Evolutionary conservation across 306 rosid genomes (phyloP).

Genomic region (Pyrus betulifolia): DNA sequence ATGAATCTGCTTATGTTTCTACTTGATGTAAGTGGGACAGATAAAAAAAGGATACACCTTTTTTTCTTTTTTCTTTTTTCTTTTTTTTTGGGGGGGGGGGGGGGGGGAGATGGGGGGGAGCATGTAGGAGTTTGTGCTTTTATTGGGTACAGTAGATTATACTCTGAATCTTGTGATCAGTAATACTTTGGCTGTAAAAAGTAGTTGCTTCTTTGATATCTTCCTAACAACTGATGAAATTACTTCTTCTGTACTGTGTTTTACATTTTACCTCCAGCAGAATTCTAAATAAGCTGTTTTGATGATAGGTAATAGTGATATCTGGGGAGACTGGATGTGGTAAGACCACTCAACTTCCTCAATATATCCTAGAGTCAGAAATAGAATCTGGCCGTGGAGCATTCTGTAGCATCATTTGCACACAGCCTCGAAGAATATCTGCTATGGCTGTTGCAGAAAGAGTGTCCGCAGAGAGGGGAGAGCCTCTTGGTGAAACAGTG

Average conservation of each 20-base stretch:
- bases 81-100: neutral
- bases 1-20: neutral
- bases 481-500: slow-evolving; percentile 50
- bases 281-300: neutral
- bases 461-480: slow-evolving; percentile 55
- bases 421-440: slow-evolving; percentile 55
- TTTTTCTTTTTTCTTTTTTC: neutral
- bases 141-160: neutral
- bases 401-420: slow-evolving; percentile 50
- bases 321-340: slow-evolving; percentile 68
- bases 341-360: slow-evolving; percentile 61
- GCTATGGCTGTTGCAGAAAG: slow-evolving; percentile 55
- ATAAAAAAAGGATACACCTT: neutral
- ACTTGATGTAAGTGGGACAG: neutral
- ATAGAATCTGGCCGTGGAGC: slow-evolving; percentile 62
- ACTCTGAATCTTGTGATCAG: neutral
- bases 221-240: neutral
- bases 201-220: neutral
- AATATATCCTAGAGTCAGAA: slow-evolving; percentile 48
- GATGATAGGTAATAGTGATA: slow-evolving; percentile 40
- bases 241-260: neutral
- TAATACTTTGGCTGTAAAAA: neutral
- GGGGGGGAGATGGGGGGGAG: no score
- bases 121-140: neutral
- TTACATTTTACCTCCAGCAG: neutral